Base-by-base conservation (phyloP, 768 basidiomycete genomes). In the Hericium coralloides region DNA sequence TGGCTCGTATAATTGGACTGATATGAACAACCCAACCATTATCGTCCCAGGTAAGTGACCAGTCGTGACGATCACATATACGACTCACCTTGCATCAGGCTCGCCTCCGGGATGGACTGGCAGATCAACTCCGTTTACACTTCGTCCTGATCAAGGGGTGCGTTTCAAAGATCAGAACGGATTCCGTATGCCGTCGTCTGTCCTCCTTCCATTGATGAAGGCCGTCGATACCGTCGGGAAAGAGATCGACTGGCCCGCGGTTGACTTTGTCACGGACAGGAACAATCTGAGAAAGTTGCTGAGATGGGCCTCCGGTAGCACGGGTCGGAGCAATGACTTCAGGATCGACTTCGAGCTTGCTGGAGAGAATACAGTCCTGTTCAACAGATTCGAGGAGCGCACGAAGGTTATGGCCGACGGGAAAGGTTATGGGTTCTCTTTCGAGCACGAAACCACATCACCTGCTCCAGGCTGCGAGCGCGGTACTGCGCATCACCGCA, bases 261-360 rank as follows among this genome's bases (percentile, higher is more conserved):
- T 80, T 5, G 73, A 79, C 47, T 52, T 74, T 48, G 70, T 89
- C 58, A 82, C 85, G 0, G 86, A 88, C 64, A 76, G 88, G 26
- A 89, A 88, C 62, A 74, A 73, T 20, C 69, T 89, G 17, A 76
- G 87, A 20, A 87, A 86, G 66, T 70, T 89, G 45, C 63, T 83
- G 22, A 74, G 82, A 25, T 86, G 82, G 83, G 72, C 78, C 20
- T 60, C 62, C 14, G 66, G 64, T 18, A 31, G 26, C 9, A 71
- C 69, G 22, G 69, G 67, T 7, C 59, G 63, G n/a, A 23, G 64
- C 69, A 64, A 70, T 12, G 77, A 80, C 53, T 92, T 90, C 63
- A 73, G 89, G n/a, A 86, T 92, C 59, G 87, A 92, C 55, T 58
- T 82, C 2, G 82, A 90, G 65, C 71, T 87, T 17, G 77, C 74